Percentiles rank a stretch among this genome's conserved stretches.
Conservation (phyloP, 257 asterid species). For the Ajuga chamaepitys region DNA sequence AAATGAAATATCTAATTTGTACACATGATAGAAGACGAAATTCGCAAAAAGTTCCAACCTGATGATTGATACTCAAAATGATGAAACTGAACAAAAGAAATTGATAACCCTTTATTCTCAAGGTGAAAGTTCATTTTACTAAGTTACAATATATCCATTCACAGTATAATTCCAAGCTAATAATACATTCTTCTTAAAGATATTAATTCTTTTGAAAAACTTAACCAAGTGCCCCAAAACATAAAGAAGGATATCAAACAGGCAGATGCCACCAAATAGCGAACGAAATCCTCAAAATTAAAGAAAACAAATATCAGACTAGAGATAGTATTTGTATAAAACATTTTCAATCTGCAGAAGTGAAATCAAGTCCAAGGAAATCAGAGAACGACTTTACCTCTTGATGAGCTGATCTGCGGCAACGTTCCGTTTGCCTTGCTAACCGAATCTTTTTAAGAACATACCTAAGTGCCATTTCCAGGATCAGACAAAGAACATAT, state of each 20-base stretch:
- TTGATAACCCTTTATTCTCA: neutral
- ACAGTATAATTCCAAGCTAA: neutral
- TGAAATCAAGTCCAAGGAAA: conserved; percentile 9
- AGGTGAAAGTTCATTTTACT: neutral
- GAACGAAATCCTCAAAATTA: neutral
- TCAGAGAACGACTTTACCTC: conserved; percentile 46
- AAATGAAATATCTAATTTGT: neutral
- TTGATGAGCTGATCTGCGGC: conserved; percentile 99
- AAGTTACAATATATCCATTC: neutral
- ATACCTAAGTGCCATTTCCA: conserved; percentile 44
- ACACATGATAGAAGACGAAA: neutral
- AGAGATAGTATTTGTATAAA: neutral
- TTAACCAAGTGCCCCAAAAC: neutral
- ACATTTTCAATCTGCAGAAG: neutral
- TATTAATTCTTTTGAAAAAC: neutral
- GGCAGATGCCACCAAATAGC: neutral
- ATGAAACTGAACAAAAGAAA: neutral
- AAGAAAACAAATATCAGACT: neutral
- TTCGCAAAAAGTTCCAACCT: neutral
- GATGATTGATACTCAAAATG: conserved; percentile 4
- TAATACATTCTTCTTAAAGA: neutral
- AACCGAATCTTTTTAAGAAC: conserved; percentile 94
- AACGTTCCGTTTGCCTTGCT: conserved; percentile 96
- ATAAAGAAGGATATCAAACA: neutral
- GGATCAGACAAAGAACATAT: conserved; percentile 10